phyloP scores from a whole-genome alignment of 805 yeast genomes.

The Wickerhamomyces canadensis region DNA sequence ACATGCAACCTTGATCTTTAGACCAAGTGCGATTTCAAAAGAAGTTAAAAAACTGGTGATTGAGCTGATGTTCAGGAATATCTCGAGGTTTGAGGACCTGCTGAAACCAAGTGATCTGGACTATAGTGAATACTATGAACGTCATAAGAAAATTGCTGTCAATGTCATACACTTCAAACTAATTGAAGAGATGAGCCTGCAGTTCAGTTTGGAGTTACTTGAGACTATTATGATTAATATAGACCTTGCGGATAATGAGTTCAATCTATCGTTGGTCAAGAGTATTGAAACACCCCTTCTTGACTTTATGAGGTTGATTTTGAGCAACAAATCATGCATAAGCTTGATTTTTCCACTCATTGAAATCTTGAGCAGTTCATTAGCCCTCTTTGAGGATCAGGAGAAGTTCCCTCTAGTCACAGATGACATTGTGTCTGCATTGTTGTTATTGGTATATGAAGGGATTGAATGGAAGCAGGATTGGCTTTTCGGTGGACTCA shows the following conservation, averaged over 20 bases:
- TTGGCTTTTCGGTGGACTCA: conserved; percentile 48
- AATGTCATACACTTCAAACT: conserved; percentile 39
- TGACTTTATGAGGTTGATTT: conserved; percentile 32
- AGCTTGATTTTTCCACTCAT: conserved; percentile 46
- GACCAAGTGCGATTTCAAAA: conserved; percentile 54
- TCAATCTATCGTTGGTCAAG: conserved; percentile 2
- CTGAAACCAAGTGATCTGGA: conserved; percentile 18
- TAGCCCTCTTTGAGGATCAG: conserved; percentile 20
- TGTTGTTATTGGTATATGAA: conserved; percentile 33
- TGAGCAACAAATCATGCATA: conserved; percentile 45
- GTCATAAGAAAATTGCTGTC: conserved; percentile 18
- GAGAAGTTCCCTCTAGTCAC: conserved; percentile 10
- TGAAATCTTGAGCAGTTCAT: conserved; percentile 45
- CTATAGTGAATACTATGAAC: conserved; percentile 17
- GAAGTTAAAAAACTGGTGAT: conserved; percentile 27
- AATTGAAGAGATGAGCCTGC: conserved; percentile 44
- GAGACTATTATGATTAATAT: conserved; percentile 35
- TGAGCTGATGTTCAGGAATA: background rate
- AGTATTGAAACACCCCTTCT: conserved; percentile 20
- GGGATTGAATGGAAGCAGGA: conserved; percentile 36
- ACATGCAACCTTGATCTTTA: conserved; percentile 48
- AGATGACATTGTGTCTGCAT: conserved; percentile 21
- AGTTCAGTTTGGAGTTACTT: conserved; percentile 50
- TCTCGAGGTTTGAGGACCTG: conserved; percentile 2
- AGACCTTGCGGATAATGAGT: conserved; percentile 6